Conservation (phyloP, 2,329 filamentous ascomycete genomes). For the Microthyrium microscopicum region DNA sequence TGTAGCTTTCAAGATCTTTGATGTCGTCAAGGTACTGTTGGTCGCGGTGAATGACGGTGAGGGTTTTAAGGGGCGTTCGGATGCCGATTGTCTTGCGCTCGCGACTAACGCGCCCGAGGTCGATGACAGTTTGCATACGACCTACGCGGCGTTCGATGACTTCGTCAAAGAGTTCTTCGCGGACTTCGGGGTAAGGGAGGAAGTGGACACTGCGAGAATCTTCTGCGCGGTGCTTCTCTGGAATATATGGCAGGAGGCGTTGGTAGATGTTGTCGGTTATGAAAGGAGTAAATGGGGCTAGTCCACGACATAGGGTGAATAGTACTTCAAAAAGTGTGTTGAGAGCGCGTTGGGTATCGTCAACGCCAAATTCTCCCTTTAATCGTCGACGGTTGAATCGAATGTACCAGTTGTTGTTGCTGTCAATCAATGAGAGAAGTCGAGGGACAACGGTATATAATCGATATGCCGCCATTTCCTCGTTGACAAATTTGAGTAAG, state of each 20-base stretch:
- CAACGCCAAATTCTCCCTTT: constrained; percentile 73
- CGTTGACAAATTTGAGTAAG: constrained; percentile 76
- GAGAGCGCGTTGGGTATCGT: constrained; percentile 77
- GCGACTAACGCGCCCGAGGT: constrained; percentile 70
- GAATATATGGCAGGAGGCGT: constrained; percentile 66
- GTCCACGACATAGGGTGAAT: constrained; percentile 69
- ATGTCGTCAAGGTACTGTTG: constrained; percentile 74
- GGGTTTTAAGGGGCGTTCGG: constrained; percentile 78
- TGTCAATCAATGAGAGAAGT: constrained; percentile 70
- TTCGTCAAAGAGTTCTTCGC: constrained; percentile 72
- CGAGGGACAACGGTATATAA: constrained; percentile 80
- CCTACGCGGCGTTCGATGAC: constrained; percentile 72
- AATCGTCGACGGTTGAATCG: constrained; percentile 80
- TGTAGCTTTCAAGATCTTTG: constrained; percentile 69
- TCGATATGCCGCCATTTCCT: constrained; percentile 65
- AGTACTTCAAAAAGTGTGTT: constrained; percentile 91
- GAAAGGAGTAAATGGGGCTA: constrained; percentile 93
- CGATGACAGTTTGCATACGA: constrained; percentile 92
- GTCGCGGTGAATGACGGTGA: constrained; percentile 78
- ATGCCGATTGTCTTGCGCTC: constrained; percentile 72
- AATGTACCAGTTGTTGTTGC: constrained; percentile 98
- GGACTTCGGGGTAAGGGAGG: constrained; percentile 73
- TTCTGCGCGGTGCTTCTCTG: constrained; percentile 47
- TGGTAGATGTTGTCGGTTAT: constrained; percentile 89
- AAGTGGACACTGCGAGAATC: constrained; percentile 86